Evolutionary conservation across 371 early-diverging fungal genomes (phyloP).

Genomic region (Lichtheimia ramosa): DNA sequence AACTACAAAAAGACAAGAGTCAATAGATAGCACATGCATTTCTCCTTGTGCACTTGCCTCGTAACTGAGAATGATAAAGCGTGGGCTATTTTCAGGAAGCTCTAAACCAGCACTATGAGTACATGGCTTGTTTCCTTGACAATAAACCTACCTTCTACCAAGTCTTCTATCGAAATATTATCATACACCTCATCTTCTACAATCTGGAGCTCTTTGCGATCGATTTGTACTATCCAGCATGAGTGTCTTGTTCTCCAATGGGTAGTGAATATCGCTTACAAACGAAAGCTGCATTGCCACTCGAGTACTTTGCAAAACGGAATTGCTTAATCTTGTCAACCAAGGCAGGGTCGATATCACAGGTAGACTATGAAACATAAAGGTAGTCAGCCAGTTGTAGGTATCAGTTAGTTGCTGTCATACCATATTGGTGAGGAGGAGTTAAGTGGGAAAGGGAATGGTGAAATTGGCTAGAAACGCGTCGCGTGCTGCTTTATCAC

Average conservation of each 20-base stretch:
- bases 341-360: constrained; percentile 58
- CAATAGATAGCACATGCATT: background rate
- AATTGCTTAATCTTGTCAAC: constrained; percentile 57
- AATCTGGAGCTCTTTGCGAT: constrained; percentile 50
- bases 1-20: constrained; percentile 23
- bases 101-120: constrained; percentile 23
- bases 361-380: constrained; percentile 34
- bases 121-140: background rate
- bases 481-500: no score
- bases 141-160: constrained; percentile 49
- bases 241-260: no score
- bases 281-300: constrained; percentile 60
- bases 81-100: constrained; percentile 70
- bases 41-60: constrained; percentile 28
- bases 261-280: constrained; percentile 32
- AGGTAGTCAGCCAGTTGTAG: no score
- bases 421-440: background rate
- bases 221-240: constrained; percentile 55
- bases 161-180: constrained; percentile 54
- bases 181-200: constrained; percentile 57
- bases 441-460: no score
- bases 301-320: constrained; percentile 58
- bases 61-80: constrained; percentile 69
- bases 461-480: no score
- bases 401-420: background rate